Evolutionary conservation across 257 asterid species (phyloP).

Genomic region (Penstemon barbatus): DNA sequence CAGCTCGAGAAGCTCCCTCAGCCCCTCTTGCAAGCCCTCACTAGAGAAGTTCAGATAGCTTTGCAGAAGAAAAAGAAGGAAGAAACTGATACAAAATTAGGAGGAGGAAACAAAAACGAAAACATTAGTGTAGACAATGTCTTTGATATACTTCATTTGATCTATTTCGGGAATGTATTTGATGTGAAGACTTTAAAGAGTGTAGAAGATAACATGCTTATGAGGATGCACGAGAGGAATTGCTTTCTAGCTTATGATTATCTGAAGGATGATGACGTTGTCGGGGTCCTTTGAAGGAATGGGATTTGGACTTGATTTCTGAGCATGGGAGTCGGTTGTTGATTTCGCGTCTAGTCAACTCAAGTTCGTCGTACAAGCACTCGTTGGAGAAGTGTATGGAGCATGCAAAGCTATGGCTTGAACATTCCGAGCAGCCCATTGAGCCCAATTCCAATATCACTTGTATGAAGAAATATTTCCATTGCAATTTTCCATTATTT

Average conservation of each 20-base stretch:
- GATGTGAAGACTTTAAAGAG: conserved; percentile 40
- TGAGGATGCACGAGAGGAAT: too few species aligned
- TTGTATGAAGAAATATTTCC: conserved; percentile 35
- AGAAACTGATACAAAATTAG: too few species aligned
- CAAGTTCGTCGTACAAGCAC: conserved; percentile 57
- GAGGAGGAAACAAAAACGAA: too few species aligned
- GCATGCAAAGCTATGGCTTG: conserved; percentile 75
- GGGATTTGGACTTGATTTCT: conserved; percentile 72
- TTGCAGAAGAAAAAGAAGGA: conserved; percentile 6
- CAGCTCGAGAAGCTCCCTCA: conserved; percentile 73
- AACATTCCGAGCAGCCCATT: conserved; percentile 52
- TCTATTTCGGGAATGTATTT: conserved; percentile 67
- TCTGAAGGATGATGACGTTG: too few species aligned
- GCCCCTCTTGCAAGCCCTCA: conserved; percentile 60
- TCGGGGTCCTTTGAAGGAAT: conserved; percentile 40
- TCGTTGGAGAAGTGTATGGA: conserved; percentile 64
- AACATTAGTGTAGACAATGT: conserved; percentile 17
- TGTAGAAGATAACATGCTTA: too few species aligned
- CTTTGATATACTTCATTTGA: conserved; percentile 60
- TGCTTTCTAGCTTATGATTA: too few species aligned
- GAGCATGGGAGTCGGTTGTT: conserved; percentile 48
- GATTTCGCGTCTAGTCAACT: conserved; percentile 49
- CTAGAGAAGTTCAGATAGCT: conserved; percentile 57
- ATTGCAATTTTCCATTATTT: not conserved
- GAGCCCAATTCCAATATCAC: conserved; percentile 47